Conservation (phyloP, 2,329 filamentous ascomycete species). For the Colletotrichum kahawae region DNA sequence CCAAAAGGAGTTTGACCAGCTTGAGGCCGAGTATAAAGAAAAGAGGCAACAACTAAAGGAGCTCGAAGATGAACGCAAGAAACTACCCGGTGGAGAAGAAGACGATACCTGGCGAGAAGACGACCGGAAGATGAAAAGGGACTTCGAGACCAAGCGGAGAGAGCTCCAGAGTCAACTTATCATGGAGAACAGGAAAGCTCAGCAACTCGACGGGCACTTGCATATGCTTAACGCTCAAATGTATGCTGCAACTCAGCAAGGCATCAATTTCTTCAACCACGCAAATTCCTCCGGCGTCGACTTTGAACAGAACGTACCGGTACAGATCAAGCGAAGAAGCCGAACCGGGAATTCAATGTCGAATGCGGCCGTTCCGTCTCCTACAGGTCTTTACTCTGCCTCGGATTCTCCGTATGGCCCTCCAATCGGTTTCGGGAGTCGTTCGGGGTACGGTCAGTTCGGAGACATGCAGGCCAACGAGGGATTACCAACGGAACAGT, state of each 20-base stretch:
- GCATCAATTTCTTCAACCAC: slow-evolving; percentile 49
- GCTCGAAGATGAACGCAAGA: slow-evolving; percentile 73
- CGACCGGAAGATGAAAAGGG: slow-evolving; percentile 56
- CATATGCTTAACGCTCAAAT: slow-evolving; percentile 53
- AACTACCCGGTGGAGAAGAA: slow-evolving; percentile 64
- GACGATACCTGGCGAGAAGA: slow-evolving; percentile 62
- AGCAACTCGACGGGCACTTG: slow-evolving; percentile 53
- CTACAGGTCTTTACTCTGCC: slow-evolving; percentile 40
- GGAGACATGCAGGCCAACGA: slow-evolving; percentile 50
- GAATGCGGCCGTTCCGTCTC: slow-evolving; percentile 44
- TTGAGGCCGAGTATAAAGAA: slow-evolving; percentile 77
- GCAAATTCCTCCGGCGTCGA: slow-evolving; percentile 50
- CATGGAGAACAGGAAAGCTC: slow-evolving; percentile 50
- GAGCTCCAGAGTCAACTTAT: slow-evolving; percentile 57
- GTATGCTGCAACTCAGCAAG: slow-evolving; percentile 45
- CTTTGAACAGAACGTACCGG: slow-evolving; percentile 46
- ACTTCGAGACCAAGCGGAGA: slow-evolving; percentile 60
- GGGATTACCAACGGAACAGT: slow-evolving; percentile 33
- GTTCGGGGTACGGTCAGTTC: slow-evolving; percentile 58
- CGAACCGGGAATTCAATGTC: slow-evolving; percentile 53
- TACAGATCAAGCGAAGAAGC: slow-evolving; percentile 53
- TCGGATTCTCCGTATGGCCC: slow-evolving; percentile 50
- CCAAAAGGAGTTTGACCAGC: slow-evolving; percentile 66
- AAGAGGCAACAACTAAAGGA: slow-evolving; percentile 66
- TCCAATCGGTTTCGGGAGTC: slow-evolving; percentile 58